Conservation (phyloP, 2,329 filamentous ascomycete species). For the Colletotrichum horii region DNA sequence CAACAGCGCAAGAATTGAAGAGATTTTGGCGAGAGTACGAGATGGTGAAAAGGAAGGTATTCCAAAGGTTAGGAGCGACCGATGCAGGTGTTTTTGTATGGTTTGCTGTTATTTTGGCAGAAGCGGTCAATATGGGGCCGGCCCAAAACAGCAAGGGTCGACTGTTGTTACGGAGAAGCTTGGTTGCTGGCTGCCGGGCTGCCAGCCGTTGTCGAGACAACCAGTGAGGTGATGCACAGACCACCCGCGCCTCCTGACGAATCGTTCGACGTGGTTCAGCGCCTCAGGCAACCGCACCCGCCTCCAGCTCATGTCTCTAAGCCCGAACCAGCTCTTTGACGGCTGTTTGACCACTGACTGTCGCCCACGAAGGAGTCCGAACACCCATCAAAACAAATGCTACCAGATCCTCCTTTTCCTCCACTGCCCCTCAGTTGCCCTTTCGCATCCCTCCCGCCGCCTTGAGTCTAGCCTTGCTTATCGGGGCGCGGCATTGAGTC, state of each 20-base stretch:
- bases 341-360: conserved; percentile 8
- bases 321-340: background rate
- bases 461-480: background rate
- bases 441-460: background rate
- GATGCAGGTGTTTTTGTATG: conserved; percentile 24
- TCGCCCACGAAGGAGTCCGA: background rate
- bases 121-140: conserved; percentile 20
- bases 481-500: background rate
- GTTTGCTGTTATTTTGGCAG: conserved; percentile 20
- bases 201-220: conserved; percentile 23
- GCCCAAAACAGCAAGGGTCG: conserved; percentile 22
- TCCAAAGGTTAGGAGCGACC: conserved; percentile 6
- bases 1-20: background rate
- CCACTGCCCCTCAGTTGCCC: background rate
- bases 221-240: conserved; percentile 12
- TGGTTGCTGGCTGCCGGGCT: conserved; percentile 18
- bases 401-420: background rate
- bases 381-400: conserved; percentile 3
- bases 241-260: conserved; percentile 5
- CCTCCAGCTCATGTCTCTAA: background rate
- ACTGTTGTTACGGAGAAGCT: conserved; percentile 12
- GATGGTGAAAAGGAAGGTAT: conserved; percentile 22
- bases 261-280: background rate
- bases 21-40: background rate
- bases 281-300: conserved; percentile 19